Percentiles rank a stretch among this genome's conserved stretches.
Evolutionary conservation across 441 rosid species (phyloP).

Genomic region (Gossypium trilobum): DNA sequence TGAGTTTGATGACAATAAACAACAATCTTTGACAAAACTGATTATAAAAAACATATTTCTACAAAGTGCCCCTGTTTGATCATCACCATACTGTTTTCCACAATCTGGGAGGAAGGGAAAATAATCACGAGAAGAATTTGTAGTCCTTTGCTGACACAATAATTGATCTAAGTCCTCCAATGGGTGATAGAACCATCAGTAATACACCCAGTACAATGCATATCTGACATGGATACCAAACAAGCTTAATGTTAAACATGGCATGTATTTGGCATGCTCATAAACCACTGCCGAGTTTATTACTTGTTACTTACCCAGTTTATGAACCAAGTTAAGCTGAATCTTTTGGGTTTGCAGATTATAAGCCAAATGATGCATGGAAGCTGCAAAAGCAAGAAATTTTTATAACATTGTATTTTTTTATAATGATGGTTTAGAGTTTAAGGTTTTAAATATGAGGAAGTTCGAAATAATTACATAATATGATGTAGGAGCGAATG

Average conservation of each 20-base stretch:
- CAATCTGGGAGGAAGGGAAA: neutral
- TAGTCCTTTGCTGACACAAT: slow-evolving; percentile 45
- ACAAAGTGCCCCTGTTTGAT: neutral
- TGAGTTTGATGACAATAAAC: neutral
- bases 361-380: slow-evolving; percentile 73
- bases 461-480: slow-evolving; percentile 32
- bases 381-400: slow-evolving; percentile 31
- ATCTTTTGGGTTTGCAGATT: slow-evolving; percentile 54
- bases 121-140: slow-evolving; percentile 50
- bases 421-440: too few species aligned
- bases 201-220: slow-evolving; percentile 57
- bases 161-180: slow-evolving; percentile 62
- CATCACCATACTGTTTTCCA: neutral
- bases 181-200: slow-evolving; percentile 55
- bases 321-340: slow-evolving; percentile 47
- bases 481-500: slow-evolving; percentile 74
- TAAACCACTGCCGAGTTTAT: neutral
- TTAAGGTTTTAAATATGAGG: neutral
- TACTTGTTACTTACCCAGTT: slow-evolving; percentile 49
- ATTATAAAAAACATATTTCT: neutral
- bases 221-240: slow-evolving; percentile 26
- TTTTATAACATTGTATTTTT: too few species aligned
- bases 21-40: neutral
- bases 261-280: too few species aligned
- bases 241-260: neutral